Evolutionary conservation across 257 asterid species (phyloP).

Genomic region (Osmanthus fragrans): DNA sequence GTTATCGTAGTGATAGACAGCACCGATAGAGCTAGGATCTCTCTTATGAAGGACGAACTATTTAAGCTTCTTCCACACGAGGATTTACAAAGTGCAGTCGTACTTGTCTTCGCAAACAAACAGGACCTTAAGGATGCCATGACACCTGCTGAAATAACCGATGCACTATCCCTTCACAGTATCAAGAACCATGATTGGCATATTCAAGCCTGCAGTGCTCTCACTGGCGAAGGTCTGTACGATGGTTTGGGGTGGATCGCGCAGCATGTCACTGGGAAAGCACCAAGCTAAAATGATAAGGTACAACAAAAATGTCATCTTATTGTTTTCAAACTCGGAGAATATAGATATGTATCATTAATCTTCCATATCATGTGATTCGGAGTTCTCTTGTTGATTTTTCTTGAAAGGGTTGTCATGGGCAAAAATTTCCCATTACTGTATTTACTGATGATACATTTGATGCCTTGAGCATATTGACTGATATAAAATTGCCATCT

Average conservation of each 20-base stretch:
- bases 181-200: constrained; percentile 99
- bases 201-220: constrained; percentile 92
- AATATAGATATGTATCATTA: constrained; percentile 3
- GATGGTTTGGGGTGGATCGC: constrained; percentile 99
- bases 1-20: constrained; percentile 89
- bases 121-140: constrained; percentile 97
- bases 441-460: not conserved
- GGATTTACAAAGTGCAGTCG: constrained; percentile 77
- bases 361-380: not conserved
- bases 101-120: constrained; percentile 92
- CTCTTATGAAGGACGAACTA: constrained; percentile 85
- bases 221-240: constrained; percentile 95
- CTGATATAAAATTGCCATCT: not conserved
- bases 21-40: constrained; percentile 92
- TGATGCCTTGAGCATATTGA: not conserved
- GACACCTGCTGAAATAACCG: constrained; percentile 97
- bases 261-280: constrained; percentile 78
- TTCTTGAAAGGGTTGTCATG: not conserved
- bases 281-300: constrained; percentile 53
- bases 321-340: not conserved
- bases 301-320: not conserved
- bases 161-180: constrained; percentile 91
- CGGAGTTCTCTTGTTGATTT: not conserved
- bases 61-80: constrained; percentile 85
- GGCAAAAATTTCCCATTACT: not conserved